Percentiles rank a stretch among this genome's conserved stretches.
Evolutionary conservation across 768 basidiomycete genomes (phyloP).

Genomic region (Rhizopogon rudus): DNA sequence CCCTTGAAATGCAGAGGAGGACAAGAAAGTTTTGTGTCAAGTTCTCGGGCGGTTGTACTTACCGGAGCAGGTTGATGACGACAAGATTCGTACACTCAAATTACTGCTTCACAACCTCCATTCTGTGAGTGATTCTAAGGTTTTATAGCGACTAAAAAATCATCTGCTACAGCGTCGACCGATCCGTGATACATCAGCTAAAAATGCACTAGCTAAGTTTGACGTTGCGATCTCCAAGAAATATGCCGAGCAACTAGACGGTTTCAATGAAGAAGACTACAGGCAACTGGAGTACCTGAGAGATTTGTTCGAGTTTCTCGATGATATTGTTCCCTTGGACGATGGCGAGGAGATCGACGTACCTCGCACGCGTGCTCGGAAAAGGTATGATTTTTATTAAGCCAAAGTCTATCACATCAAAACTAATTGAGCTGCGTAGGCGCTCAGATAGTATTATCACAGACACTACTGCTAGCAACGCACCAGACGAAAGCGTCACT

Average conservation of each 20-base stretch:
- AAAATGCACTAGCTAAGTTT: slow-evolving; percentile 72
- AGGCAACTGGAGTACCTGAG: slow-evolving; percentile 58
- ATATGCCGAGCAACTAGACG: slow-evolving; percentile 64
- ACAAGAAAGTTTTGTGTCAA: slow-evolving; percentile 60
- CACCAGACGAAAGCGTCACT: slow-evolving; percentile 29
- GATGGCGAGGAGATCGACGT: slow-evolving; percentile 46
- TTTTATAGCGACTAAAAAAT: neutral
- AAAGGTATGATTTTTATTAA: slow-evolving; percentile 37
- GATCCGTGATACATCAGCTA: slow-evolving; percentile 49
- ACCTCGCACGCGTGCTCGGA: slow-evolving; percentile 36
- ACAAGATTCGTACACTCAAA: slow-evolving; percentile 59
- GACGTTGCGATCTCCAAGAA: slow-evolving; percentile 62
- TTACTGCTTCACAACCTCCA: slow-evolving; percentile 56
- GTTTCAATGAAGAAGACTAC: slow-evolving; percentile 69
- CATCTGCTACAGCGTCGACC: slow-evolving; percentile 46
- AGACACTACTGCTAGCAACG: slow-evolving; percentile 34
- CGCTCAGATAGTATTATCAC: slow-evolving; percentile 57
- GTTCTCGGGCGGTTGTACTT: slow-evolving; percentile 59
- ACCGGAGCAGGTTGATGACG: slow-evolving; percentile 66
- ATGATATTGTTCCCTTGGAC: slow-evolving; percentile 65
- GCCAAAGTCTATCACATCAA: neutral
- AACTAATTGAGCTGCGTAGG: slow-evolving; percentile 24
- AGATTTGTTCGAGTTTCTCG: slow-evolving; percentile 64
- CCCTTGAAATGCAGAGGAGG: slow-evolving; percentile 39
- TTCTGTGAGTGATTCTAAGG: slow-evolving; percentile 34